These are phyloP conservation scores for Trypanosoma theileri DNA, from an alignment of 208 protist genomes.

Conservation along the genomic window DNA sequence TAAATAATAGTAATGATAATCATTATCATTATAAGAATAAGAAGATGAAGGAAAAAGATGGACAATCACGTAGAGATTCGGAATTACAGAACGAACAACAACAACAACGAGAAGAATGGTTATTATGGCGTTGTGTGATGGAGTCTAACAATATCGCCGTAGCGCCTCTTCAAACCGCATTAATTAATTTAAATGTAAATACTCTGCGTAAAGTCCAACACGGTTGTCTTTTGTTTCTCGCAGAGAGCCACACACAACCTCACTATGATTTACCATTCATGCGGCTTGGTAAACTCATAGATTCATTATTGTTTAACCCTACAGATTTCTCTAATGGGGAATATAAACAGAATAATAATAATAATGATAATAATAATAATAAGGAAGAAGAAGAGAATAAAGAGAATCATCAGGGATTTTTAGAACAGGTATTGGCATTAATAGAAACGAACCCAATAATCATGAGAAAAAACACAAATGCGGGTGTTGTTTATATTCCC, in stretches of 20 bases:
- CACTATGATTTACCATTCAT: conserved; percentile 42
- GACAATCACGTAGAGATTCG: background rate
- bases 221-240: conserved; percentile 35
- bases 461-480: background rate
- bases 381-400: too few species aligned
- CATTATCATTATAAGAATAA: background rate
- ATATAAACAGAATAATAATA: conserved; percentile 6
- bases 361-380: background rate
- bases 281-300: conserved; percentile 25
- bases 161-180: conserved; percentile 15
- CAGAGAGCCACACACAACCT: conserved; percentile 13
- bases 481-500: conserved; percentile 2
- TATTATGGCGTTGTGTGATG: conserved; percentile 28
- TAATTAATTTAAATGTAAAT: background rate
- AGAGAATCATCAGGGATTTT: too few species aligned
- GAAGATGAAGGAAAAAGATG: background rate
- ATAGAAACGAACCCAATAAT: background rate
- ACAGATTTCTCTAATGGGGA: background rate
- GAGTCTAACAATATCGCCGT: conserved; percentile 9
- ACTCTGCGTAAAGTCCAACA: conserved; percentile 4
- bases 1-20: background rate
- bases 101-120: conserved; percentile 1
- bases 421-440: background rate
- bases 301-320: conserved; percentile 10
- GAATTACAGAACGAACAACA: background rate